A percentile compares a stretch with the other conserved stretches of the same genome.
These are phyloP conservation scores for Plenodomus biglobosus DNA, from an alignment of 2,329 filamentous ascomycete species.

Conservation along the genomic window DNA sequence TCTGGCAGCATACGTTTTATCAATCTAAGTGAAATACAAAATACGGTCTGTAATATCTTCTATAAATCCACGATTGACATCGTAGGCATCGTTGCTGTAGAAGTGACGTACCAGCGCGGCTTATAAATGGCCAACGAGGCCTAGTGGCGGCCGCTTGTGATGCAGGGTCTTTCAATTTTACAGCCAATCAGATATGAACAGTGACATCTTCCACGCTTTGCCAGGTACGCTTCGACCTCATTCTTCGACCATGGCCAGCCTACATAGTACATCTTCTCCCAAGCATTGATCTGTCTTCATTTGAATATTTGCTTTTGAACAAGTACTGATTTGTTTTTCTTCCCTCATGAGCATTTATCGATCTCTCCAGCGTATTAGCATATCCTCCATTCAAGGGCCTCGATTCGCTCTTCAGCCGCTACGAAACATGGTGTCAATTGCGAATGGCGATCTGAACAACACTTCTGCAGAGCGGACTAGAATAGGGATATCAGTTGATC, in stretches of 20 bases:
- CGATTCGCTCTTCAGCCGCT: slow-evolving; percentile 1
- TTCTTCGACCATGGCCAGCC: too few species aligned
- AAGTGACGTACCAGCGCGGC: neutral
- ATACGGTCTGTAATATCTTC: too few species aligned
- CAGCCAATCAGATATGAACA: slow-evolving; percentile 1
- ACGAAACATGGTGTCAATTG: slow-evolving; percentile 4
- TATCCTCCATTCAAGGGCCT: neutral
- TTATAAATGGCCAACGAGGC: neutral
- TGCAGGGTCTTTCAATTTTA: slow-evolving; percentile 1
- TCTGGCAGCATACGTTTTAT: too few species aligned
- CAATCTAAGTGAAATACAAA: too few species aligned
- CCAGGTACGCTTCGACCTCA: slow-evolving; percentile 1
- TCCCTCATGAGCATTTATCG: slow-evolving; percentile 1
- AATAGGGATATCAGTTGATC: slow-evolving; percentile 14
- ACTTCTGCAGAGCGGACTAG: slow-evolving; percentile 20
- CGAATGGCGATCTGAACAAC: slow-evolving; percentile 32
- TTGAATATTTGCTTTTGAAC: neutral
- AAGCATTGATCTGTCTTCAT: too few species aligned
- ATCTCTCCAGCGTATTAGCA: neutral
- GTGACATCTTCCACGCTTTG: slow-evolving; percentile 6
- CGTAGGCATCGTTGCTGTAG: too few species aligned
- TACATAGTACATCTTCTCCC: too few species aligned
- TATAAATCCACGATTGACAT: too few species aligned
- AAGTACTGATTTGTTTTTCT: neutral
- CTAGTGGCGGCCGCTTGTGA: slow-evolving; percentile 1